These are phyloP conservation scores for Colletotrichum sp. DNA, from an alignment of 2,329 filamentous ascomycete genomes.

Conservation along the genomic window DNA sequence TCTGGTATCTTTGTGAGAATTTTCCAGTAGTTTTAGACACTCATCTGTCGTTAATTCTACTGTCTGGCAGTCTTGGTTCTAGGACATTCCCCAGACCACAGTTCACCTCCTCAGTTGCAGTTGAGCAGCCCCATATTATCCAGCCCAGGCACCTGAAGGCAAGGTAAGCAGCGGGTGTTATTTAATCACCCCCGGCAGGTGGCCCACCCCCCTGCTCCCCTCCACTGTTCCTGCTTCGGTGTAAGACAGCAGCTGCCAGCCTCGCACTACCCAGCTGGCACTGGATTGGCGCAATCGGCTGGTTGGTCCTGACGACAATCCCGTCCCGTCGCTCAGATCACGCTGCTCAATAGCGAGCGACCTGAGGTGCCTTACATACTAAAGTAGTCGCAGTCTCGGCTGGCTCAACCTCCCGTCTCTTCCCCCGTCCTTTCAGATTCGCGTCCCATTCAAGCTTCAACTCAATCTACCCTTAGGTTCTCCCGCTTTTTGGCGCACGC, in stretches of 20 bases:
- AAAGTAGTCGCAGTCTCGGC: not conserved
- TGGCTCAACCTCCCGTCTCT: conserved; percentile 1
- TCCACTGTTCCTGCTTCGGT: not conserved
- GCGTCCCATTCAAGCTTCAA: conserved; percentile 1
- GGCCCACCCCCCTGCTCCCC: not conserved
- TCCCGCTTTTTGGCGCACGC: not conserved
- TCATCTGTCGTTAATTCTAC: too few species aligned
- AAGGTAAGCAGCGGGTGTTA: not conserved
- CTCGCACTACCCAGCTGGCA: conserved; percentile 7
- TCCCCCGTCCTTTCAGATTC: conserved; percentile 5
- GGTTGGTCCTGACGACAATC: conserved; percentile 8
- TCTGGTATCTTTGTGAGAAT: not conserved
- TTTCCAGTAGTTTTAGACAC: not conserved
- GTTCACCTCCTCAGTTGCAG: not conserved
- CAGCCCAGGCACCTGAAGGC: not conserved
- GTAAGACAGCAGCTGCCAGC: conserved; percentile 16
- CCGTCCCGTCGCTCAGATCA: not conserved
- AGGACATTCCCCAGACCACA: not conserved
- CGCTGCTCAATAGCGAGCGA: not conserved
- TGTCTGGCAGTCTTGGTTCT: not conserved
- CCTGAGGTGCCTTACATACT: not conserved
- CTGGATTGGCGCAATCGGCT: not conserved
- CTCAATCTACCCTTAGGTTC: not conserved
- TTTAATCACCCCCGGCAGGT: not conserved
- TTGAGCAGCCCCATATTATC: not conserved